Evolutionary conservation across 495 filamentous ascomycete species (phyloP).

Genomic region (Podospora anserina): DNA sequence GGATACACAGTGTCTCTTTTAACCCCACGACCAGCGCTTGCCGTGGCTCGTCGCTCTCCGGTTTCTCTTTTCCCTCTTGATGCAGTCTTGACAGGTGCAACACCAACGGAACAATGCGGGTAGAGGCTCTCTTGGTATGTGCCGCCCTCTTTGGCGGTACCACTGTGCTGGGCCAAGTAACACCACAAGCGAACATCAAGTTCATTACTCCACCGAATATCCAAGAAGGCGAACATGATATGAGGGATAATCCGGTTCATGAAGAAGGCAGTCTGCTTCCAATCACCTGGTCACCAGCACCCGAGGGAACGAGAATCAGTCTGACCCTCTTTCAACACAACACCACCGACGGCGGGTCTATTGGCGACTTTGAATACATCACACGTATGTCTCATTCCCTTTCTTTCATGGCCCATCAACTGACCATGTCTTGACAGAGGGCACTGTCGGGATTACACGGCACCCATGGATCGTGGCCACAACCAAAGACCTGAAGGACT

Average conservation of each 20-base stretch:
- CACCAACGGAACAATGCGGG: neutral
- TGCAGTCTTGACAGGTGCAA: neutral
- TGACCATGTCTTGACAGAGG: neutral
- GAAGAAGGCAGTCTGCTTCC: neutral
- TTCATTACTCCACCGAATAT: neutral
- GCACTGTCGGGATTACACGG: neutral
- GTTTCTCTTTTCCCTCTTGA: neutral
- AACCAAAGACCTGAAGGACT: neutral
- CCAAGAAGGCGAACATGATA: neutral
- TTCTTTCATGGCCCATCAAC: neutral
- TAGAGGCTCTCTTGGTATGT: neutral
- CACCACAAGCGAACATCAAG: neutral
- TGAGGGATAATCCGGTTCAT: neutral
- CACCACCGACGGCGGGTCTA: neutral
- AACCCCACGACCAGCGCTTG: neutral
- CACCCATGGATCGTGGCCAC: neutral
- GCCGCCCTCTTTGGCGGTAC: neutral
- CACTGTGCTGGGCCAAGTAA: neutral
- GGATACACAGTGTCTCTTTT: neutral
- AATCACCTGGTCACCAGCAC: neutral
- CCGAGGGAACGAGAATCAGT: neutral
- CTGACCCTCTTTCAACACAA: neutral
- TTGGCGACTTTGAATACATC: neutral
- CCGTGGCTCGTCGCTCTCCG: neutral
- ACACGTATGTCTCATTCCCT: neutral